Base-by-base conservation (phyloP, 768 basidiomycete genomes). In the Mycena pura region DNA sequence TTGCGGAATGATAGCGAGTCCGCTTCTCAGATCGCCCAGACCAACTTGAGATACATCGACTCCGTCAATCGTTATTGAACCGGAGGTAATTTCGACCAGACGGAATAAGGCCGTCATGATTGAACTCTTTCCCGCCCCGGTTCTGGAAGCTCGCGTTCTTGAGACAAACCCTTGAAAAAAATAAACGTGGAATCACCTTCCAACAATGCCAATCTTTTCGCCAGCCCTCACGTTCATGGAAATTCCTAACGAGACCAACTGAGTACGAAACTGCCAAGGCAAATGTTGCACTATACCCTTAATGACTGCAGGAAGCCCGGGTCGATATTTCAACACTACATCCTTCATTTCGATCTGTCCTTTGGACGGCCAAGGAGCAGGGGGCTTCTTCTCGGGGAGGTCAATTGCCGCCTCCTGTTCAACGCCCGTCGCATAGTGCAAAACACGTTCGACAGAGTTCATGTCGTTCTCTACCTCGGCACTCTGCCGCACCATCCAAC, bases 201-300 rank as follows among this genome's bases (percentile, higher is more conserved):
- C 93, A 45, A 96, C 91, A 51, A 96, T 91, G 27, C 95, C 95
- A 64, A 99, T 88, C 77, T 96, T 96, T 77, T 98, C 95, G 5
- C 91, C 91, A 0, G 48, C 85, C 0, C 76, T 72, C 25, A 97
- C 80, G 27, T 76, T 77, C 82, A 98, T 84, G 13, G 83, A 85
- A 45, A 98, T 73, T 3, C 73, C 73, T 73, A 41, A 13, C 25
- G 21, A 29, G 39, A 10, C 9, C 11, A 28, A 22, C 52, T 40
- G 6, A 40, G 49, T 52, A 29, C 15, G 22, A 49, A 44, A 11
- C 47, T 29, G 10, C n/a, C 44, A 17, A n/a, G 17, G 28, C 2
- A 49, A 15, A 41, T 13, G 14, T 36, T 6, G 15, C 1, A 25
- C 13, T 17, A 21, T 51, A 64, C 90, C 90, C 74, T 90, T 92